Evolutionary conservation across 2,329 filamentous ascomycete genomes (phyloP), one percentile per base, ranked within the genome.

Genomic region (Colletotrichum scovillei): DNA sequence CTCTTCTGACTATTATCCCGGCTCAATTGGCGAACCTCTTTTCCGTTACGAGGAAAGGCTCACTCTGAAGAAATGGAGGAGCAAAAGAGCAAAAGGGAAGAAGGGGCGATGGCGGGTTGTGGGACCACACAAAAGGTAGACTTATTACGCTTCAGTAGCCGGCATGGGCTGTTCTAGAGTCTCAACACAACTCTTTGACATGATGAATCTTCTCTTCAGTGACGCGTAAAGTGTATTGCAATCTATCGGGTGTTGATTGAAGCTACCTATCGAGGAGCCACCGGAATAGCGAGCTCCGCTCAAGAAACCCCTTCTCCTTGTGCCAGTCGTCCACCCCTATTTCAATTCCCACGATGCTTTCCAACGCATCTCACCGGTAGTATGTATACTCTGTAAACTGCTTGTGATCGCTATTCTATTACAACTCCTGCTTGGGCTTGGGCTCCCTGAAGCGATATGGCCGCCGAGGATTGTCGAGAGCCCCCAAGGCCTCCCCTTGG

Each of bases 81-180:
- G 49, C 8, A 14, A 24, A 22, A 35, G 35, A 11, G 11, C 26
- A 58, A 3, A 16, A 46, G 12, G 46, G 26, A 22, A 4, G 59
- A n/a, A 46, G 24, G 46, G 22, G 11, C 19, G 46, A 28, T 14
- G 14, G 64, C 35, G 24, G 28, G 19, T 26, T 32, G 35, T 52
- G 52, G 24, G 30, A 63, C 35, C 16, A 22, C 11, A 38, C 11
- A 38, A 9, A 28, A 12, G 30, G 26, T 69, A 68, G 69, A 58
- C 64, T 30, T 63, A 63, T 28, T 38, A 62, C 56, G 65, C 58
- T 69, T 63, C 65, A 69, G 58, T 35, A 32, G 58, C 65, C 69
- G 65, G 65, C 62, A 42, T 28, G 58, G 58, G 65, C 30, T 38
- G n/a, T 49, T 52, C 30, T 19, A 55, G 49, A 63, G 65, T 63